phyloP scores from a whole-genome alignment of 352 stramenopile species.

The Nothophytophthora sp. region DNA sequence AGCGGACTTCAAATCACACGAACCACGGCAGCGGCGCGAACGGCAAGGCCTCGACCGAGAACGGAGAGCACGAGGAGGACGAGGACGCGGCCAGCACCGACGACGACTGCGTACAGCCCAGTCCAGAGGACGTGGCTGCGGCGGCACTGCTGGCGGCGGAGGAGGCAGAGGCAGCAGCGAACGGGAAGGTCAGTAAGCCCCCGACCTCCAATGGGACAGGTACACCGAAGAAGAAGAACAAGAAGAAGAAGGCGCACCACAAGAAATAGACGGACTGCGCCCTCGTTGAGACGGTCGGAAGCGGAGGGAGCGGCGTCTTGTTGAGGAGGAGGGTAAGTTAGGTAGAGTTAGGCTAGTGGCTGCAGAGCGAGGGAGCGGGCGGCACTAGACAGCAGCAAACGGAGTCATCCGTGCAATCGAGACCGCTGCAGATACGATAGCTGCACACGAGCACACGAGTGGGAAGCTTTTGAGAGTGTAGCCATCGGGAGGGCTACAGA shows the following conservation, averaged over 20 bases:
- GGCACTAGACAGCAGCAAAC: conserved; percentile 9
- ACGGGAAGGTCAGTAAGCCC: conserved; percentile 20
- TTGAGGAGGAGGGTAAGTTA: conserved; percentile 28
- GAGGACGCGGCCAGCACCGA: conserved; percentile 24
- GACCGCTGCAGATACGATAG: too few species aligned
- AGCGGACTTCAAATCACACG: conserved; percentile 27
- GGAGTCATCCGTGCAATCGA: conserved; percentile 9
- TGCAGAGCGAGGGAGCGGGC: conserved; percentile 4
- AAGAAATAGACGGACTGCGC: conserved; percentile 50
- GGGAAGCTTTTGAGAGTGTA: too few species aligned
- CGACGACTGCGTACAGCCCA: conserved; percentile 16
- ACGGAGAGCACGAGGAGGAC: conserved; percentile 10
- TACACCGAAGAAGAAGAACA: conserved; percentile 54
- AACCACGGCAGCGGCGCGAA: conserved; percentile 13
- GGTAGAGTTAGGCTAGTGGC: conserved; percentile 16
- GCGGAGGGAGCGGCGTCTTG: too few species aligned
- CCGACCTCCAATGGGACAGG: conserved; percentile 18
- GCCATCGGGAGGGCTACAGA: too few species aligned
- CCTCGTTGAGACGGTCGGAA: too few species aligned
- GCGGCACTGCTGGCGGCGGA: conserved; percentile 28
- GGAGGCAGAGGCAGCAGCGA: conserved; percentile 24
- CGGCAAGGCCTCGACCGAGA: too few species aligned
- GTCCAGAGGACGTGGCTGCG: conserved; percentile 26
- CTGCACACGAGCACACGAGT: too few species aligned
- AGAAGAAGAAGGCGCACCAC: conserved; percentile 39